Evolutionary conservation across 2,329 filamentous ascomycete genomes (phyloP).

Genomic region (Calonectria pauciramosa): DNA sequence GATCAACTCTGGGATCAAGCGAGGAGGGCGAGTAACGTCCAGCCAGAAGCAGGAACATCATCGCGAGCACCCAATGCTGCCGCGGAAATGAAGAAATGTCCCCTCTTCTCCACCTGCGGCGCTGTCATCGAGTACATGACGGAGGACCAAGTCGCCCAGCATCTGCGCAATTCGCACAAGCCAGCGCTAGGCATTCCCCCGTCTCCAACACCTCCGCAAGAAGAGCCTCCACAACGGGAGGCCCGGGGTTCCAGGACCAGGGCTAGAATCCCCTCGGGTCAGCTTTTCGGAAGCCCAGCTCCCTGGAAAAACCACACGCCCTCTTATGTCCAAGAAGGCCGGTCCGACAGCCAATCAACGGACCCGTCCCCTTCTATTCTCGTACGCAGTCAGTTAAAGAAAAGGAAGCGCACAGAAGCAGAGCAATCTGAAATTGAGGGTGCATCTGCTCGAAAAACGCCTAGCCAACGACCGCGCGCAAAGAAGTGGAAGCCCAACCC

Average conservation of each 20-base stretch:
- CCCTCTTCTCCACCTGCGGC: constrained; percentile 34
- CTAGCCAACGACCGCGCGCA: no score
- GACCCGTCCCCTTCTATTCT: neutral
- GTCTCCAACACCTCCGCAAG: neutral
- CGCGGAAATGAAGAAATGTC: constrained; percentile 15
- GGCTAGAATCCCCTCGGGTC: neutral
- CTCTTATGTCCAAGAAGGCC: neutral
- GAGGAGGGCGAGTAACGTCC: neutral
- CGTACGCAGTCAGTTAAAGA: neutral
- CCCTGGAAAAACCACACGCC: neutral
- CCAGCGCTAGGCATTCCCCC: neutral
- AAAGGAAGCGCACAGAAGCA: neutral
- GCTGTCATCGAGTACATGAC: constrained; percentile 22
- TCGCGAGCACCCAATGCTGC: no score
- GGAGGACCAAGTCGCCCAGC: constrained; percentile 17
- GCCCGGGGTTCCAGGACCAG: neutral
- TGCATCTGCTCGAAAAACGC: neutral
- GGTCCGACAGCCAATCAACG: neutral
- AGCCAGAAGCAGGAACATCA: neutral
- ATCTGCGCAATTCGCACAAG: constrained; percentile 6
- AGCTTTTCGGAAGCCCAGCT: neutral
- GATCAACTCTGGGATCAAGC: constrained; percentile 35
- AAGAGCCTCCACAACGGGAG: no score
- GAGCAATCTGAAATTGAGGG: neutral
- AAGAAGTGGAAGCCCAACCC: neutral